Conservation (phyloP, 1,139 yeast species). For the Meyerozyma elateridarum region DNA sequence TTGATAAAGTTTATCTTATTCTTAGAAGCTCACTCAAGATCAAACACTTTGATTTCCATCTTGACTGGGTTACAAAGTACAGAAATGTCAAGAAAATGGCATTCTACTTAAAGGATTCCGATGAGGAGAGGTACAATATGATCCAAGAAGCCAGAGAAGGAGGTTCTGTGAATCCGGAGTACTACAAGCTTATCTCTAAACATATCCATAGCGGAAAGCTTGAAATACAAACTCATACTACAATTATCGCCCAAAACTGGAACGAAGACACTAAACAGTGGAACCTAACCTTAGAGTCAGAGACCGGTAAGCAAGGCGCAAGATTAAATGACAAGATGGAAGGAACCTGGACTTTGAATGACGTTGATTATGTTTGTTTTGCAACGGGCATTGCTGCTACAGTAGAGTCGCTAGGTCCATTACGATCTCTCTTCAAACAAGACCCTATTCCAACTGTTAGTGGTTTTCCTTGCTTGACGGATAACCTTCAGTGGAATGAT, state of each 20-base stretch:
- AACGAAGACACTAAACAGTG: conserved; percentile 16
- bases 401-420: conserved; percentile 24
- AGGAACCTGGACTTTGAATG: conserved; percentile 6
- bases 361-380: conserved; percentile 35
- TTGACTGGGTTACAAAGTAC: conserved; percentile 52
- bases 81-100: conserved; percentile 33
- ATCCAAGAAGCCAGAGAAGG: conserved; percentile 43
- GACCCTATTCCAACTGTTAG: conserved; percentile 28
- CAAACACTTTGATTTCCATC: conserved; percentile 47
- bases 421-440: conserved; percentile 22
- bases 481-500: conserved; percentile 39
- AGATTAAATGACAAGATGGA: conserved; percentile 8
- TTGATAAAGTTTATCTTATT: conserved; percentile 29
- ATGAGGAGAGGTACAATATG: conserved; percentile 38
- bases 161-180: conserved; percentile 47
- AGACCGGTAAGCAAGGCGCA: conserved; percentile 6
- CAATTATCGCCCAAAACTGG: conserved; percentile 20
- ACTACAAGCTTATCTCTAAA: conserved; percentile 27
- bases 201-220: conserved; percentile 28
- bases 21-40: conserved; percentile 39
- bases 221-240: conserved; percentile 21
- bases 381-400: conserved; percentile 42
- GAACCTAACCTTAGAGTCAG: conserved; percentile 19
- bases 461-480: conserved; percentile 44
- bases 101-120: conserved; percentile 40